Conservation (phyloP, 192 early-diverging fungal genomes). For the Backusella westeae region DNA sequence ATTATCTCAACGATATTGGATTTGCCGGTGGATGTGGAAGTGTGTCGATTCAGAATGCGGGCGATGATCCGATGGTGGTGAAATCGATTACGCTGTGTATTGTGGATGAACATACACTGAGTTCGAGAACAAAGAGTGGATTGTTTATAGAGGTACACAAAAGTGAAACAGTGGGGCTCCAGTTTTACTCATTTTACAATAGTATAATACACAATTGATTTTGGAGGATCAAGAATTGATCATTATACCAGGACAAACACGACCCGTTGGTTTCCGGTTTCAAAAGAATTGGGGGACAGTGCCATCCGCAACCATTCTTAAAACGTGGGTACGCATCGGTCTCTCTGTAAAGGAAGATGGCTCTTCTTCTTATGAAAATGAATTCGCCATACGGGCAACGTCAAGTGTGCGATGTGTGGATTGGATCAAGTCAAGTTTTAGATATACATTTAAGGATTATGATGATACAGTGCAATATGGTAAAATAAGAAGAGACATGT, state of each 20-base stretch:
- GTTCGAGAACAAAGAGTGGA: neutral
- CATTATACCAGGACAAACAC: neutral
- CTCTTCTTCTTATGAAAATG: neutral
- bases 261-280: constrained; percentile 3
- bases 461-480: constrained; percentile 70
- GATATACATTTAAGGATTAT: constrained; percentile 69
- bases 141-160: neutral
- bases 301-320: neutral
- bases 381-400: neutral
- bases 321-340: neutral
- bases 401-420: neutral
- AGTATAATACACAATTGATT: neutral
- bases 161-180: neutral
- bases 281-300: neutral
- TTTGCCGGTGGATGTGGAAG: constrained; percentile 23
- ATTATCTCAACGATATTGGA: constrained; percentile 10
- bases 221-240: neutral
- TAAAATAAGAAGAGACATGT: constrained; percentile 20
- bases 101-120: neutral
- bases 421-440: constrained; percentile 54
- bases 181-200: neutral
- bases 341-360: neutral
- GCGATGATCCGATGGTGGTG: constrained; percentile 33
- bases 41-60: constrained; percentile 27
- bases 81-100: constrained; percentile 32